Conservation (phyloP, 345 rosid species). For the Cardamine occulta region DNA sequence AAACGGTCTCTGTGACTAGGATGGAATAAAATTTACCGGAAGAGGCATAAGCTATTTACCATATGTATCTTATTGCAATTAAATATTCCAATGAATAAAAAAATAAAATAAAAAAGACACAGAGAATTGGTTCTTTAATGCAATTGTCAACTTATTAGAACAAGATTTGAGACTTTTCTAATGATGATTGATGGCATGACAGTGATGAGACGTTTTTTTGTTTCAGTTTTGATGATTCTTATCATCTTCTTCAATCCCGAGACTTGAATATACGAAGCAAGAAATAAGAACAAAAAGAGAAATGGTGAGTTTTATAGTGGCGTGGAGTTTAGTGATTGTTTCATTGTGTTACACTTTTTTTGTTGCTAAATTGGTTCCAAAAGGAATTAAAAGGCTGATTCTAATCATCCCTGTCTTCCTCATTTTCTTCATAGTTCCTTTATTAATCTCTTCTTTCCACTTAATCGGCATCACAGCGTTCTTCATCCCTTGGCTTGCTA, state of each 20-base stretch:
- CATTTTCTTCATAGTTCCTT: conserved; percentile 52
- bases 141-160: conserved; percentile 7
- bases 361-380: conserved; percentile 39
- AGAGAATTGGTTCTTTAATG: conserved; percentile 40
- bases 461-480: conserved; percentile 49
- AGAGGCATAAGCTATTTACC: conserved; percentile 31
- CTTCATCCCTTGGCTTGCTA: conserved; percentile 60
- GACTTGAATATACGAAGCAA: not conserved
- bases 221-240: not conserved
- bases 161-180: conserved; percentile 7
- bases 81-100: conserved; percentile 28
- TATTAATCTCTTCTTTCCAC: conserved; percentile 42
- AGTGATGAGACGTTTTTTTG: not conserved
- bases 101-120: not conserved
- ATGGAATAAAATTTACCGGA: conserved; percentile 23
- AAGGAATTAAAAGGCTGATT: conserved; percentile 48
- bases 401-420: conserved; percentile 45
- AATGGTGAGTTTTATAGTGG: conserved; percentile 43
- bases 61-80: conserved; percentile 17
- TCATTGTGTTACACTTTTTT: conserved; percentile 46
- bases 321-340: conserved; percentile 43
- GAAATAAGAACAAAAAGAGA: not conserved
- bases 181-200: not conserved
- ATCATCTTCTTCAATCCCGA: not conserved
- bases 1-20: conserved; percentile 23